phyloP scores from a whole-genome alignment of 768 basidiomycete species.

The Hydnomerulius pinastri region DNA sequence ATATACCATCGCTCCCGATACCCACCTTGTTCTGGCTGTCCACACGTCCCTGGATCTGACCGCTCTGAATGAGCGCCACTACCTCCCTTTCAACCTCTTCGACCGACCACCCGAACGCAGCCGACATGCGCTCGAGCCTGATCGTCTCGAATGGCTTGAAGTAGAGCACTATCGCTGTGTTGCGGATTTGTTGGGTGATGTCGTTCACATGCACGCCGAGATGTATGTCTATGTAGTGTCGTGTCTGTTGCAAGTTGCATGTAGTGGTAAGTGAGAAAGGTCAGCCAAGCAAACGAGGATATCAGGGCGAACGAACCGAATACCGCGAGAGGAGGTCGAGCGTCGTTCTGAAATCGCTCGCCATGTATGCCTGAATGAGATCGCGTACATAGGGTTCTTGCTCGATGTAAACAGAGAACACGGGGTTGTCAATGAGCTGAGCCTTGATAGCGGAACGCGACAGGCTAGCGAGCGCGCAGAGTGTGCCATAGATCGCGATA shows the following conservation, averaged over 20 bases:
- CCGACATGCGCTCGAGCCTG: conserved; percentile 79
- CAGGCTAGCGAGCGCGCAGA: conserved; percentile 82
- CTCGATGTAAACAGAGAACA: conserved; percentile 78
- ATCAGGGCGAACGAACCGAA: conserved; percentile 50
- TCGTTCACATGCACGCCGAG: conserved; percentile 65
- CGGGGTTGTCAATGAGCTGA: conserved; percentile 65
- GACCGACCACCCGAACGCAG: conserved; percentile 81
- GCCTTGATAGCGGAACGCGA: conserved; percentile 69
- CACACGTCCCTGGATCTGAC: conserved; percentile 78
- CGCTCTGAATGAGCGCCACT: conserved; percentile 73
- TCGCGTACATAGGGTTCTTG: conserved; percentile 87
- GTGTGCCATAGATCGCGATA: conserved; percentile 82
- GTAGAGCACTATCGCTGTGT: conserved; percentile 81
- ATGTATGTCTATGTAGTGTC: conserved; percentile 79
- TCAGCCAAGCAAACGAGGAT: background rate
- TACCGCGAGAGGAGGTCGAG: conserved; percentile 72
- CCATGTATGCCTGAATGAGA: conserved; percentile 82
- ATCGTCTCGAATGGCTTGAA: conserved; percentile 90
- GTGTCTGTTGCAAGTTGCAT: conserved; percentile 50
- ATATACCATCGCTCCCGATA: background rate
- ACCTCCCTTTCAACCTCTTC: conserved; percentile 74
- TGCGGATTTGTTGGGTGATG: conserved; percentile 69
- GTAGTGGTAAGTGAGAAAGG: background rate
- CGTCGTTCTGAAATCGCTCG: conserved; percentile 82
- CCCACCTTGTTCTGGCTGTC: conserved; percentile 87